Base-by-base conservation (phyloP, 2,329 filamentous ascomycete genomes). In the Rutstroemia sp. region DNA sequence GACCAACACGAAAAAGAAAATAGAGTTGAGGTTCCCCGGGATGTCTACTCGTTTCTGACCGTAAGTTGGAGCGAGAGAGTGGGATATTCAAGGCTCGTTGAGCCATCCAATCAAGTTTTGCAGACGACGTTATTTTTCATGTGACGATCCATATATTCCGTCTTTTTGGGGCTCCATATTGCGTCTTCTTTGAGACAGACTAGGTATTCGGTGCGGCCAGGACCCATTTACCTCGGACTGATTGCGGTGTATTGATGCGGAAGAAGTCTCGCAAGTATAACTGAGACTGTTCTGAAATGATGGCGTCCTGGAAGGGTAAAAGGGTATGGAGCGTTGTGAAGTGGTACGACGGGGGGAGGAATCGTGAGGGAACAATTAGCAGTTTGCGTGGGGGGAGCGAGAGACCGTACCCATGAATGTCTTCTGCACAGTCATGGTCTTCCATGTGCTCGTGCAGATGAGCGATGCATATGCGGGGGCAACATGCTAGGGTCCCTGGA, bases 381-480 rank as follows among this genome's bases (percentile, higher is more conserved):
- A 19, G 21, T 23, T 39, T 19, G n/a, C 34, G 48, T 41, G 48
- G 48, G 48, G 48, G 30, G 21, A 14, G 21, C 12, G 16, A 6
- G 27, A 12, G 34, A 12, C 6, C 12, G 14, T 10, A 39, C 6
- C 17, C 48, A 23, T 12, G 37, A 34, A 39, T 5, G 34, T 41
- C 34, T 39, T 39, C 48, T 51, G 48, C 30, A 51, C 9, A n/a
- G 10, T 17, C 42, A 45, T 45, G 42, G 42, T 14, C n/a, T 45
- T 12, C 48, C 34, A 39, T 39, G 48, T 51, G 48, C 34, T 51
- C 25, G 47, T 51, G 48, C 48, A 51, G 34, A 41, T 41, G 48
- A 51, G 48, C 37, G 12, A 51, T 41, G 48, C 48, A 51, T 25
- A 51, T 51, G 48, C 48, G 48, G 48, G 37, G 37, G 48, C 19